These are phyloP conservation scores for Aspergillus quadrilineatus DNA, from an alignment of 2,329 filamentous ascomycete genomes.

Conservation along the genomic window DNA sequence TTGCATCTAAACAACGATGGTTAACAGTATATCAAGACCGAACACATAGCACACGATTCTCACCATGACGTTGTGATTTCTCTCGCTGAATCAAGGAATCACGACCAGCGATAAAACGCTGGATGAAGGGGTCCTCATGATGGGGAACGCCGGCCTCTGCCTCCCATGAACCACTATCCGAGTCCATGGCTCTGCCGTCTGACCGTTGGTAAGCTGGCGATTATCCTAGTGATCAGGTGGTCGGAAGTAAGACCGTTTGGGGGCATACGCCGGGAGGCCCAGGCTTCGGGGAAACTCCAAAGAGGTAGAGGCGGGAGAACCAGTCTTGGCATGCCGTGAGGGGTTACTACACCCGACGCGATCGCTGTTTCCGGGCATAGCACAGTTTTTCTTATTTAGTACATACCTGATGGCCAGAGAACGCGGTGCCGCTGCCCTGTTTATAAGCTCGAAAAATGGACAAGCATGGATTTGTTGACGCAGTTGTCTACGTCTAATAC, in stretches of 20 bases:
- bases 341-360: constrained; percentile 1
- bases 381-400: background rate
- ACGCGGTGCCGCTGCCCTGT: background rate
- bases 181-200: constrained; percentile 9
- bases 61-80: constrained; percentile 77
- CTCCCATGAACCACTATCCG: constrained; percentile 27
- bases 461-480: background rate
- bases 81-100: constrained; percentile 76
- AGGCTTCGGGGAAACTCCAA: background rate
- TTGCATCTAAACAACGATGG: constrained; percentile 23
- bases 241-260: background rate
- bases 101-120: constrained; percentile 76
- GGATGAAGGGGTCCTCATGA: constrained; percentile 70
- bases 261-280: background rate
- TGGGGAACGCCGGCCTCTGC: constrained; percentile 47
- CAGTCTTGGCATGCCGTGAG: constrained; percentile 3
- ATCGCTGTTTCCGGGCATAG: background rate
- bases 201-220: background rate
- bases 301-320: background rate
- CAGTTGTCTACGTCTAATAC: too few species aligned
- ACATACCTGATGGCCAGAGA: background rate
- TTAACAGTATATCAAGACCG: constrained; percentile 13
- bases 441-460: background rate
- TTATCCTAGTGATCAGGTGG: background rate
- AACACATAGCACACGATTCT: constrained; percentile 22